Conservation (phyloP, 2,329 filamentous ascomycete genomes). For the Xylaria sp. region DNA sequence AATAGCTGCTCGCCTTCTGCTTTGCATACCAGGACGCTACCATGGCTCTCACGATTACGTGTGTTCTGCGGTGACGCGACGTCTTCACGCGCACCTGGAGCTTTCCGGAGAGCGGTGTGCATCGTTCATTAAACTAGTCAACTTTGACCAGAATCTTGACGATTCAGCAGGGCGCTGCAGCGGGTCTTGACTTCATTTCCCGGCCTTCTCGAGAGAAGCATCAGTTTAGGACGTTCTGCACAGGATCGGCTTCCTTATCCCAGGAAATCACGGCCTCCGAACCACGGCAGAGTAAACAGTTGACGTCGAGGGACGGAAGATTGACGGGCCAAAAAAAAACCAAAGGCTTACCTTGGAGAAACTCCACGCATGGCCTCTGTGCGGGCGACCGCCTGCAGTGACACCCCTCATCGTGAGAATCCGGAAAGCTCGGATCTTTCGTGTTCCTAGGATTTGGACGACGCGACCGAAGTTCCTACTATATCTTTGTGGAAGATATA, state of each 20-base stretch:
- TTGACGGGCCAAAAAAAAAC: background rate
- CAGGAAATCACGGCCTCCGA: background rate
- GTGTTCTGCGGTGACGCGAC: background rate
- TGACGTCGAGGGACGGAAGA: conserved; percentile 1
- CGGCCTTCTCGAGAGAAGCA: background rate
- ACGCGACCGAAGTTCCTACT: conserved; percentile 7
- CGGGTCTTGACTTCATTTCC: conserved; percentile 1
- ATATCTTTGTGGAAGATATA: too few relatives aligned
- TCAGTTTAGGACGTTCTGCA: background rate
- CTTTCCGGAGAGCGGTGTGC: background rate
- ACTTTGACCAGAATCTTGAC: conserved; percentile 4
- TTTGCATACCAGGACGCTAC: background rate
- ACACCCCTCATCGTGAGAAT: conserved; percentile 29
- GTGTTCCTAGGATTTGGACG: conserved; percentile 5
- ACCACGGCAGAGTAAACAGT: background rate
- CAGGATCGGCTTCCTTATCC: background rate
- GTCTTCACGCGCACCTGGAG: background rate
- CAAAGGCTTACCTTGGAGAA: conserved; percentile 31
- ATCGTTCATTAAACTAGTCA: conserved; percentile 3
- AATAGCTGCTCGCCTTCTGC: background rate
- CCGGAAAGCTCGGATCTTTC: conserved; percentile 11
- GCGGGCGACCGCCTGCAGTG: conserved; percentile 26
- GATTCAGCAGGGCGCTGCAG: background rate
- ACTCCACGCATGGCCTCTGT: conserved; percentile 29
- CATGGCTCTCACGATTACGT: background rate